These are phyloP conservation scores for Metschnikowia lunata DNA, from an alignment of 805 yeast species.

Conservation along the genomic window DNA sequence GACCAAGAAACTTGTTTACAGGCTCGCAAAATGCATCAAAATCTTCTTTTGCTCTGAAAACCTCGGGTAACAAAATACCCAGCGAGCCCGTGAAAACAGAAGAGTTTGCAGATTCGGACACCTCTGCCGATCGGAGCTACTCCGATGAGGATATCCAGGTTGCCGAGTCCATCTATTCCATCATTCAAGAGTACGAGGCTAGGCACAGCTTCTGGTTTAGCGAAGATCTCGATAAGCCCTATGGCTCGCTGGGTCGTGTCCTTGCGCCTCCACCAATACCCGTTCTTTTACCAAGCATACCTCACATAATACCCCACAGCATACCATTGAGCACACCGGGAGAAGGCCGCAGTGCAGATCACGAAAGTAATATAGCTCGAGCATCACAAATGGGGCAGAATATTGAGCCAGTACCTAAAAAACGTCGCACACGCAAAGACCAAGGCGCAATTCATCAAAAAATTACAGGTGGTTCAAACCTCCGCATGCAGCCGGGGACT, in stretches of 20 bases:
- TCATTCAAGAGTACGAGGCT: conserved; percentile 27
- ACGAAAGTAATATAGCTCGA: background rate
- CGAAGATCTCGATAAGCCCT: conserved; percentile 7
- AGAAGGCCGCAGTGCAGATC: background rate
- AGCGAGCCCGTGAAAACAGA: conserved; percentile 18
- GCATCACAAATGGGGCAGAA: no score
- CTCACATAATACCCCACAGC: background rate
- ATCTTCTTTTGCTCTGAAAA: conserved; percentile 4
- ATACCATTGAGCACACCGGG: conserved; percentile 1
- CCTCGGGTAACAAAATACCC: background rate
- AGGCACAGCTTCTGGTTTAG: conserved; percentile 10
- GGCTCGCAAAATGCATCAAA: conserved; percentile 6
- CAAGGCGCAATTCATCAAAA: no score
- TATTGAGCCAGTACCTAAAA: no score
- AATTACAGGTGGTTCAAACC: no score
- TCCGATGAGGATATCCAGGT: conserved; percentile 14
- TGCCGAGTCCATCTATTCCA: conserved; percentile 29
- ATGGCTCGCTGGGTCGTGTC: background rate
- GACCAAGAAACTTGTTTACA: background rate
- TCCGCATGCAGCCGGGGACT: background rate
- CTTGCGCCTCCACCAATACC: background rate
- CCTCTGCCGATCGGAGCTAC: conserved; percentile 12
- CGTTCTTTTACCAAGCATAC: background rate
- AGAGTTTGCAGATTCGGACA: conserved; percentile 39
- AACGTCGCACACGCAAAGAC: no score